Conservation (phyloP, 2,329 filamentous ascomycete species). For the Drechslerella coelobrocha region DNA sequence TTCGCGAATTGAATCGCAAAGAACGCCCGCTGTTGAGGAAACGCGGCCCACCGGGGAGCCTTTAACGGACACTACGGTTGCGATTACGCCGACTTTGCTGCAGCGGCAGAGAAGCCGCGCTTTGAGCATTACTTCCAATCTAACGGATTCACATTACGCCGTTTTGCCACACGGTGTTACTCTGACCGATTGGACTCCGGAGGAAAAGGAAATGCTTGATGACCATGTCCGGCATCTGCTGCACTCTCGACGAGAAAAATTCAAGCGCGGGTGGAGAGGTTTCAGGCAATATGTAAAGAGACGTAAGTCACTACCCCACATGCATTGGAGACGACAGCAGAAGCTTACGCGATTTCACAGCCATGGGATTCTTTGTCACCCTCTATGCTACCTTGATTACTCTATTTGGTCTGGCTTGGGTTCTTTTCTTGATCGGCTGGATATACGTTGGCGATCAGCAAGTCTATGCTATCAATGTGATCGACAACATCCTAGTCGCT, state of each 20-base stretch:
- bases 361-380: slow-evolving; percentile 82
- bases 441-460: slow-evolving; percentile 79
- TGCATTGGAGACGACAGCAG: neutral
- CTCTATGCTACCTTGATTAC: slow-evolving; percentile 84
- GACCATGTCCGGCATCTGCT: slow-evolving; percentile 88
- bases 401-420: slow-evolving; percentile 84
- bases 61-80: slow-evolving; percentile 14
- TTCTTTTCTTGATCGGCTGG: slow-evolving; percentile 90
- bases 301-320: slow-evolving; percentile 61
- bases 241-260: slow-evolving; percentile 78
- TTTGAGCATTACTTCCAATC: slow-evolving; percentile 70
- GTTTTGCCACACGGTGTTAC: slow-evolving; percentile 76
- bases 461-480: slow-evolving; percentile 72
- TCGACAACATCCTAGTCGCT: slow-evolving; percentile 74
- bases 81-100: slow-evolving; percentile 17
- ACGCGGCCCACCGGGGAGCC: slow-evolving; percentile 49
- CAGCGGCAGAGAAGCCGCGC: slow-evolving; percentile 57
- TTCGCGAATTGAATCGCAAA: slow-evolving; percentile 42
- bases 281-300: slow-evolving; percentile 79
- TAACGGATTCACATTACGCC: slow-evolving; percentile 76
- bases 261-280: slow-evolving; percentile 79
- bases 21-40: slow-evolving; percentile 53
- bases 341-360: slow-evolving; percentile 56
- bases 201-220: slow-evolving; percentile 78
- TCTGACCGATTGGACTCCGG: slow-evolving; percentile 75